A percentile compares a stretch with the other conserved stretches of the same genome.
Conservation (phyloP, 257 asterid genomes). For the Capsicum rhomboideum region DNA sequence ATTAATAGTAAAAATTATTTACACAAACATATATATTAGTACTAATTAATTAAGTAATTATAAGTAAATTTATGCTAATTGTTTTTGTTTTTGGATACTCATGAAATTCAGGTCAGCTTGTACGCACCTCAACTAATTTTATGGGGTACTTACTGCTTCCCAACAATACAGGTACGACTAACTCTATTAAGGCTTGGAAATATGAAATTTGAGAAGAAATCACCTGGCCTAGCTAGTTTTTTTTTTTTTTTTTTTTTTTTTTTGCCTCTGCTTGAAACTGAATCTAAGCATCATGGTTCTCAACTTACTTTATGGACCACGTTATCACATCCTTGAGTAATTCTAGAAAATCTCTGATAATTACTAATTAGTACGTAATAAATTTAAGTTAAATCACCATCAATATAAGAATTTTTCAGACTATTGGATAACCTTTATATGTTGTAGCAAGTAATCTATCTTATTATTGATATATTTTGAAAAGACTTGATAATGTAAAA, state of each 20-base stretch:
- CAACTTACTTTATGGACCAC: not conserved
- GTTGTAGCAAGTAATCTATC: not conserved
- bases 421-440: not conserved
- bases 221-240: too few species aligned
- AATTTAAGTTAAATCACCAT: not conserved
- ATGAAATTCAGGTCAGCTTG: not conserved
- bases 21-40: not conserved
- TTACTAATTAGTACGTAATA: not conserved
- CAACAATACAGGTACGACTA: not conserved
- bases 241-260: too few species aligned
- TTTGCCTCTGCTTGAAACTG: too few species aligned
- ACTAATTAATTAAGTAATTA: not conserved
- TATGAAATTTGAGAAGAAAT: too few species aligned
- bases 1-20: not conserved
- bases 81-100: too few species aligned
- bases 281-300: not conserved
- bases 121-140: not conserved
- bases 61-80: not conserved
- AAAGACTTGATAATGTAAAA: not conserved
- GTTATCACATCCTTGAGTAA: accelerated
- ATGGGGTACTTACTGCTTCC: not conserved
- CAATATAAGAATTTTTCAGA: not conserved
- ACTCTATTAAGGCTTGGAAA: too few species aligned
- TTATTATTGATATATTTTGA: not conserved
- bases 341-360: not conserved